Base-by-base conservation (phyloP, 768 basidiomycete genomes). In the Crepidotus variabilis region DNA sequence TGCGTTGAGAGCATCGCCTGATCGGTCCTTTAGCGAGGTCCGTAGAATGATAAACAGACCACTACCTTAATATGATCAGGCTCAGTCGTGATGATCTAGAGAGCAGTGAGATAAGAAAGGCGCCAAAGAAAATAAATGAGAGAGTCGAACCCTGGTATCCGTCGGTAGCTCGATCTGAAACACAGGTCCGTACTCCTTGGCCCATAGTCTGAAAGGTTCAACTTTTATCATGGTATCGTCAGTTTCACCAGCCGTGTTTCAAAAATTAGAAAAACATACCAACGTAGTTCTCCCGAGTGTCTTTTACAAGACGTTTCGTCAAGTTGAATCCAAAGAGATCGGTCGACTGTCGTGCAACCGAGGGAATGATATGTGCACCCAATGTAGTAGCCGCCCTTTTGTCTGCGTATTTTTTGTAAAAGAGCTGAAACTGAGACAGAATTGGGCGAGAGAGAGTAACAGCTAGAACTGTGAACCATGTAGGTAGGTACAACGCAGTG, bases 31-130 rank as follows among this genome's bases (percentile, higher is more conserved):
- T 28, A 28, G 28, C 28, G 8, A 28, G 8, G 28, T 8, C 28
- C 28, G 8, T 28, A 8, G 28, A 28, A 28, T 3, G 28, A 3
- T 28, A 8, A 8, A 28, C 28, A 28, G 8, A 28, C 28, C 8
- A 8, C 4, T 28, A 28, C 28, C 34, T 39, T 54, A 11, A 54
- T 54, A 24, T 54, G 53, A n/a, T 54, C 36, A 13, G 53, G 53
- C 14, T 47, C 39, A 10, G 33, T 34, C 1, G 53, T 54, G 20
- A 54, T 21, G 23, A 54, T 47, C 51, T 51, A n/a, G 2, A 34
- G 3, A 16, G 23, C 43, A 13, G 14, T 6, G 28, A 4, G 28
- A 28, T 28, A 8, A 28, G 28, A 3, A 28, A 28, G 8, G 28
- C 28, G 28, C 28, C 28, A 28, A 28, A 28, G 28, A 28, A 28